Evolutionary conservation across 2,329 filamentous ascomycete species (phyloP), one percentile per base, ranked within the genome.

Genomic region (Fusarium luffae): DNA sequence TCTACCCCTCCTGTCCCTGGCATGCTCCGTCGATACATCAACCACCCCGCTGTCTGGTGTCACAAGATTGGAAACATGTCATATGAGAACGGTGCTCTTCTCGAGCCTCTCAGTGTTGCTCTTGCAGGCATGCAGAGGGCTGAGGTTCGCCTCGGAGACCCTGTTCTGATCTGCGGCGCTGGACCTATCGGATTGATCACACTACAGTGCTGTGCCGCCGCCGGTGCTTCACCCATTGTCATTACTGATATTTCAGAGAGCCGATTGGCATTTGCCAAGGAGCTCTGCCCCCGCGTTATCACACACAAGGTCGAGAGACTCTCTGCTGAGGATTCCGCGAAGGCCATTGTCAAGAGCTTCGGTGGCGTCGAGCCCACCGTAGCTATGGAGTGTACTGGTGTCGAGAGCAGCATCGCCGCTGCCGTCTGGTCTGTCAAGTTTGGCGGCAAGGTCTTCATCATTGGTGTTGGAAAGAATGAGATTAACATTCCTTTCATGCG

Each of bases 401-500:
- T 97, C 18, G 94, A 98, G 85, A 93, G 90, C 82, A 94, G 91
- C 79, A 92, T 98, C 76, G 89, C 89, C 8, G 86, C 92, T 28
- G 93, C 94, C 55, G 95, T 98, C 78, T 96, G 94, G 87, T 90
- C 93, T 12, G 89, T 92, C 79, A 97, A 95, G 83, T 98, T 98
- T 76, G 96, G 95, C 71, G 95, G 96, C 75, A 97, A 97, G 82
- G 95, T 98, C 56, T 98, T 98, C 78, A 92, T 98, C 69, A 97
- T 98, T 71, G 95, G 95, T 42, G 94, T 98, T 4, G 96, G 95
- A 72, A 95, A 92, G 86, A 94, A 96, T 79, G 93, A 98, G 85
- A 96, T 98, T 85, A 93, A 89, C 81, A 92, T 98, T 69, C 95
- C 95, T 28, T 98, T 98, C 81, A 98, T 98, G 95, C 85, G 93